Conservation (phyloP, 2,329 filamentous ascomycete genomes). For the Pseudogymnoascus sp. region DNA sequence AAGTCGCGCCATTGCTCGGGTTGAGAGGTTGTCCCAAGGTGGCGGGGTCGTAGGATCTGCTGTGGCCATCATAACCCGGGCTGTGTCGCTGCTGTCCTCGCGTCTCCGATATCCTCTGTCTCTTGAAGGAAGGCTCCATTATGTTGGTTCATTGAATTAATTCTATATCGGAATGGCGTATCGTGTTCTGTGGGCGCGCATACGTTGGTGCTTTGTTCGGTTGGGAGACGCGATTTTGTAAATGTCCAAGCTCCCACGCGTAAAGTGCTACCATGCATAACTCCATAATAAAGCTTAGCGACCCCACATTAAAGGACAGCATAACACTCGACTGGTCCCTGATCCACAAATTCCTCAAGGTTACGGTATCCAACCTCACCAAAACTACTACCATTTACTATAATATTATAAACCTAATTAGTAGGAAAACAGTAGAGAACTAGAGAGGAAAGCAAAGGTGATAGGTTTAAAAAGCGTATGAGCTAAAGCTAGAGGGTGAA, state of each 20-base stretch:
- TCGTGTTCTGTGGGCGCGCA: background rate
- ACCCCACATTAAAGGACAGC: background rate
- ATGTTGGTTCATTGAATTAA: background rate
- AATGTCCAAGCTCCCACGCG: conserved; percentile 3
- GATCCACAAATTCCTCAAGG: conserved; percentile 2
- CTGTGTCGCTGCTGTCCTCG: background rate
- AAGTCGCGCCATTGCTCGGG: background rate
- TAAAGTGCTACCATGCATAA: background rate
- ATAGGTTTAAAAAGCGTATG: background rate
- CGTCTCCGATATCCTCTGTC: background rate
- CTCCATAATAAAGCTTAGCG: background rate
- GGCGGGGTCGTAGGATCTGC: background rate
- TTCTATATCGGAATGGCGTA: background rate
- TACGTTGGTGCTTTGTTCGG: background rate
- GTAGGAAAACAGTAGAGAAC: background rate
- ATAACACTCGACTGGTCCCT: background rate
- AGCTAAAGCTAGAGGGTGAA: background rate
- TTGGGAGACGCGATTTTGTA: conserved; percentile 6
- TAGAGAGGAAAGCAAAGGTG: background rate
- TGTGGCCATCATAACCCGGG: background rate
- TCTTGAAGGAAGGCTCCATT: conserved; percentile 1
- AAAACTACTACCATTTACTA: background rate
- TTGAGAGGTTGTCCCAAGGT: background rate
- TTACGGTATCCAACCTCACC: background rate
- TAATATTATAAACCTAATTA: background rate